A percentile compares a stretch with the other conserved stretches of the same genome.
phyloP scores from a whole-genome alignment of 164 flowering plant genomes.

The Vitis riparia region DNA sequence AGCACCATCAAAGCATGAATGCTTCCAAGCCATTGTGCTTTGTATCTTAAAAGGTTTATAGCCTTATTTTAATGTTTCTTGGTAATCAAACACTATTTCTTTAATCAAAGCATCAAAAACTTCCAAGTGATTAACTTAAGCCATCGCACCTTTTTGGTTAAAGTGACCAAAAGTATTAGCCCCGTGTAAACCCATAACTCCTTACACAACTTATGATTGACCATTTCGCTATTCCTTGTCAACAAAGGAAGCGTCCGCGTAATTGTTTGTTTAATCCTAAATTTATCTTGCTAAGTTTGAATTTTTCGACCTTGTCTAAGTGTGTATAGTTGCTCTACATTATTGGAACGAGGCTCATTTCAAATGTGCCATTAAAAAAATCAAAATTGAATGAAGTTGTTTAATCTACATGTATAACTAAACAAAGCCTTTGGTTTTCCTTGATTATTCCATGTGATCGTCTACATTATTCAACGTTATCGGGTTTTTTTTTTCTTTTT shows the following conservation, averaged over 20 bases:
- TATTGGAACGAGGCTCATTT: no score
- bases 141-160: neutral
- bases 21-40: neutral
- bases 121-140: neutral
- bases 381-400: no score
- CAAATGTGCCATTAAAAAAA: no score
- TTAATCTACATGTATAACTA: no score
- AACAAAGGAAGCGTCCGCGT: slow-evolving; percentile 22
- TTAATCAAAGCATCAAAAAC: neutral
- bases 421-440: no score
- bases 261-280: no score
- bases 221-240: slow-evolving; percentile 7
- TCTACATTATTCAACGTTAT: no score
- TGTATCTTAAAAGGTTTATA: neutral
- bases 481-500: no score
- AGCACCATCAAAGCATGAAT: slow-evolving; percentile 5
- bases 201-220: slow-evolving; percentile 1
- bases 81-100: neutral
- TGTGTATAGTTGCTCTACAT: no score
- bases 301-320: no score
- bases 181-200: slow-evolving; percentile 3
- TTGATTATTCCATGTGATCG: no score
- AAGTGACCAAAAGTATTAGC: slow-evolving; percentile 9
- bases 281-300: no score
- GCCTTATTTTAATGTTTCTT: neutral